Evolutionary conservation across 169 alveolate genomes (phyloP).

Genomic region (Babesia bigemina): DNA sequence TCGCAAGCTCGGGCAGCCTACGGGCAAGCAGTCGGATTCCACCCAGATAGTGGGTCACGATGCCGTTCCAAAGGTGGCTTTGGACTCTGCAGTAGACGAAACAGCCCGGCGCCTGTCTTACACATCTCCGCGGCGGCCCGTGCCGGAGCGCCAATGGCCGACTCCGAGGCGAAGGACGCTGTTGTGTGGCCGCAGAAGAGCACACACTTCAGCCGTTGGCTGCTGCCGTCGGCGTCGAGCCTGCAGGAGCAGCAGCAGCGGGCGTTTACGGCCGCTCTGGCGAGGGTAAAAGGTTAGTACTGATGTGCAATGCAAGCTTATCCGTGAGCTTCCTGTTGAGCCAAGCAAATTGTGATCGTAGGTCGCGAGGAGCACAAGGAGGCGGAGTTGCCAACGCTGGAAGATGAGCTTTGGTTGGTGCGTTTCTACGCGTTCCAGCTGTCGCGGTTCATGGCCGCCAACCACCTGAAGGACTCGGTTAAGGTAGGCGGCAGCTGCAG

Average conservation of each 20-base stretch:
- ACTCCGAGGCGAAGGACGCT: neutral
- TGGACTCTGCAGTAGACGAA: neutral
- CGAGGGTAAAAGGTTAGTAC: constrained; percentile 19
- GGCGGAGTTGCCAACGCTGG: constrained; percentile 44
- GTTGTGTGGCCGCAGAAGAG: constrained; percentile 24
- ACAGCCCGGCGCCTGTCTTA: neutral
- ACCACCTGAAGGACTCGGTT: constrained; percentile 56
- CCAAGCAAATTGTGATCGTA: no score
- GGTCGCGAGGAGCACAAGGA: no score
- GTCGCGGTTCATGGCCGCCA: constrained; percentile 49
- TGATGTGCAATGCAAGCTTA: neutral
- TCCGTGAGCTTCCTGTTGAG: neutral
- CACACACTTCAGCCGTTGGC: constrained; percentile 53
- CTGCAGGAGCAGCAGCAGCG: constrained; percentile 20
- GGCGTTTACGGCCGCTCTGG: constrained; percentile 26
- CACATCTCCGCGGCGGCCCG: neutral
- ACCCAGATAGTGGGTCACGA: neutral
- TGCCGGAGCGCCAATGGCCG: constrained; percentile 1
- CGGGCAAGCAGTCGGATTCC: neutral
- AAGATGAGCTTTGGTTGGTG: constrained; percentile 66
- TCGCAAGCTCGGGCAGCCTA: neutral
- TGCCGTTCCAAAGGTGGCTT: neutral
- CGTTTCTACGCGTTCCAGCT: constrained; percentile 60
- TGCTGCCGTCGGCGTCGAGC: constrained; percentile 19
- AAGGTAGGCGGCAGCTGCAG: constrained; percentile 3